phyloP scores from a whole-genome alignment of 2,329 filamentous ascomycete genomes.

The Ascosphaera apis region DNA sequence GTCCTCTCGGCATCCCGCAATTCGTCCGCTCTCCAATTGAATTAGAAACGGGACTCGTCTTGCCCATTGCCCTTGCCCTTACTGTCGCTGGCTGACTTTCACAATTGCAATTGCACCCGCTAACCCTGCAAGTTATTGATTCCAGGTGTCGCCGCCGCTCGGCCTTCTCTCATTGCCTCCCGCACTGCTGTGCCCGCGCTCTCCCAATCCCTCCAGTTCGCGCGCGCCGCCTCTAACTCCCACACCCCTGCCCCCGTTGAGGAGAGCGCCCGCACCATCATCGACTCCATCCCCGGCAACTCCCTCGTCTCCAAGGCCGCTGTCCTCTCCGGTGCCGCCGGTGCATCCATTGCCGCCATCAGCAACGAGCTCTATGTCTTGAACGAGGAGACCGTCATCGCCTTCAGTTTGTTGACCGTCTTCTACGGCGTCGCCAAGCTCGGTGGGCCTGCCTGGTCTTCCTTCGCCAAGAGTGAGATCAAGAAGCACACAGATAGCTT shows the following conservation, averaged over 20 bases:
- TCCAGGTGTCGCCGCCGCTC: slow-evolving; percentile 72
- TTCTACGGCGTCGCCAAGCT: slow-evolving; percentile 87
- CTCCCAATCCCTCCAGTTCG: slow-evolving; percentile 41
- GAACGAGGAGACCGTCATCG: slow-evolving; percentile 95
- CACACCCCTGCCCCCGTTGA: slow-evolving; percentile 79
- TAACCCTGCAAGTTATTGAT: slow-evolving; percentile 10
- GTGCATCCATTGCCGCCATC: slow-evolving; percentile 79
- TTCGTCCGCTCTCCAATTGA: not conserved
- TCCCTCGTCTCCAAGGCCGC: slow-evolving; percentile 87
- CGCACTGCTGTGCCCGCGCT: slow-evolving; percentile 44
- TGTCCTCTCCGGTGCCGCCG: slow-evolving; percentile 80
- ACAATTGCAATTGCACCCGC: not conserved
- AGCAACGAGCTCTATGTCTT: slow-evolving; percentile 99
- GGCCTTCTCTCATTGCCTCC: slow-evolving; percentile 48
- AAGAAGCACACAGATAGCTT: slow-evolving; percentile 88
- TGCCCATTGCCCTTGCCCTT: not conserved
- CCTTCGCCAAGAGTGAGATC: slow-evolving; percentile 77
- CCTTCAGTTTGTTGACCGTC: slow-evolving; percentile 76
- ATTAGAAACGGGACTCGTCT: not conserved
- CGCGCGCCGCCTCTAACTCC: slow-evolving; percentile 51
- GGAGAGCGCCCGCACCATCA: slow-evolving; percentile 77
- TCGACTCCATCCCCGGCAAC: slow-evolving; percentile 82
- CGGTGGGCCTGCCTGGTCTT: slow-evolving; percentile 71
- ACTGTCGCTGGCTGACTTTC: not conserved
- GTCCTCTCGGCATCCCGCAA: not conserved